Conservation (phyloP, 1,284 basidiomycete species). For the Sutorius eximius region DNA sequence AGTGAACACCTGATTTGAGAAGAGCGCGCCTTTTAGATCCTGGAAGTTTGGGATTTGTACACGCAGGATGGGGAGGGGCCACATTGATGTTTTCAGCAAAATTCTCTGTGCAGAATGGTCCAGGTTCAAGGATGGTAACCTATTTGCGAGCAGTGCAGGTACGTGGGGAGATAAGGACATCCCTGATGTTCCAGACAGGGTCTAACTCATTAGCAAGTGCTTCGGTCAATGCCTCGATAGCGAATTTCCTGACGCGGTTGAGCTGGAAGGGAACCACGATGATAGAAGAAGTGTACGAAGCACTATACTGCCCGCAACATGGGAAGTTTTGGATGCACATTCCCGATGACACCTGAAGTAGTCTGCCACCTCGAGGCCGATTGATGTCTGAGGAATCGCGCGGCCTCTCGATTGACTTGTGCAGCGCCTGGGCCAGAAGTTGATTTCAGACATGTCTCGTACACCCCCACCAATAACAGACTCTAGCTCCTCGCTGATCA, state of each 20-base stretch:
- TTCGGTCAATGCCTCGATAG: conserved; percentile 28
- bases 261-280: neutral
- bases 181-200: conserved; percentile 35
- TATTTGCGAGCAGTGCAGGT: conserved; percentile 1
- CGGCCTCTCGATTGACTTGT: conserved; percentile 33
- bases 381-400: conserved; percentile 41
- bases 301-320: conserved; percentile 23
- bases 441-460: conserved; percentile 34
- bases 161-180: neutral
- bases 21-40: conserved; percentile 8
- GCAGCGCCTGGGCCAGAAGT: conserved; percentile 40
- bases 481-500: conserved; percentile 24
- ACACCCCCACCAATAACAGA: conserved; percentile 24
- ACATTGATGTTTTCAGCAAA: neutral
- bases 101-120: conserved; percentile 24
- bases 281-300: conserved; percentile 16
- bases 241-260: conserved; percentile 21
- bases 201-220: conserved; percentile 28
- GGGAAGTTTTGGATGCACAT: conserved; percentile 12
- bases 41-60: conserved; percentile 13
- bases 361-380: conserved; percentile 31
- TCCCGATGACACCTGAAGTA: conserved; percentile 36
- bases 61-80: conserved; percentile 17
- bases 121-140: conserved; percentile 28
- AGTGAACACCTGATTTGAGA: neutral